A percentile compares a stretch with the other conserved stretches of the same genome.
These are phyloP conservation scores for Lachancea sp. DNA, from an alignment of 805 yeast species.

Conservation along the genomic window DNA sequence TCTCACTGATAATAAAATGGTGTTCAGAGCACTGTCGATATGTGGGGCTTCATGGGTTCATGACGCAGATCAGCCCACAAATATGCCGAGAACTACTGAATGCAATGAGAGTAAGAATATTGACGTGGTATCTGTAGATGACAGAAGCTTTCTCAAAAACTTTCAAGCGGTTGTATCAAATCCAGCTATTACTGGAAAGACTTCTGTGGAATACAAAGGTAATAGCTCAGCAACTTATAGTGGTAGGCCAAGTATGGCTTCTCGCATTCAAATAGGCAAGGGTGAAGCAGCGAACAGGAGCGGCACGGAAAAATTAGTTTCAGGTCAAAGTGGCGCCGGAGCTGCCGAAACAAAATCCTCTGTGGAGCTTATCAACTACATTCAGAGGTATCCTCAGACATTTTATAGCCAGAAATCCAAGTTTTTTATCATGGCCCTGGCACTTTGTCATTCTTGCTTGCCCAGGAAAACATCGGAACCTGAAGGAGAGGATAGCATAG, in stretches of 20 bases:
- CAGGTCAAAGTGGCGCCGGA: background rate
- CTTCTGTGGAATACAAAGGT: slow-evolving; percentile 39
- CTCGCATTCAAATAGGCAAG: slow-evolving; percentile 25
- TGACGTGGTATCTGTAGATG: slow-evolving; percentile 24
- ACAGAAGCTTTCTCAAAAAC: slow-evolving; percentile 14
- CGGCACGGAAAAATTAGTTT: slow-evolving; percentile 7
- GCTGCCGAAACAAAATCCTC: slow-evolving; percentile 46
- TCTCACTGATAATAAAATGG: slow-evolving; percentile 88
- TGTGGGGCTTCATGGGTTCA: slow-evolving; percentile 90
- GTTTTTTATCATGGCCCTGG: slow-evolving; percentile 73
- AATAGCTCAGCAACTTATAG: slow-evolving; percentile 37
- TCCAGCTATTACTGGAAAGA: slow-evolving; percentile 14
- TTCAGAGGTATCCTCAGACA: slow-evolving; percentile 67
- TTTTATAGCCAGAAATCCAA: slow-evolving; percentile 64
- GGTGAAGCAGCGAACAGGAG: slow-evolving; percentile 10
- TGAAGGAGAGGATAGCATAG: slow-evolving; percentile 44
- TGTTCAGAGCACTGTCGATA: slow-evolving; percentile 80
- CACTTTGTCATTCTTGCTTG: slow-evolving; percentile 84
- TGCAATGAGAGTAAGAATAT: slow-evolving; percentile 20
- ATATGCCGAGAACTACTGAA: slow-evolving; percentile 8
- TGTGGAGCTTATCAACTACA: slow-evolving; percentile 55
- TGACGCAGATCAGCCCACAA: slow-evolving; percentile 42
- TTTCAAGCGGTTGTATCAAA: slow-evolving; percentile 7
- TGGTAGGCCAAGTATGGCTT: slow-evolving; percentile 56
- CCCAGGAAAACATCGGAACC: slow-evolving; percentile 46